These are phyloP conservation scores for Huntiella savannae DNA, from an alignment of 2,329 filamentous ascomycete species.

Conservation along the genomic window DNA sequence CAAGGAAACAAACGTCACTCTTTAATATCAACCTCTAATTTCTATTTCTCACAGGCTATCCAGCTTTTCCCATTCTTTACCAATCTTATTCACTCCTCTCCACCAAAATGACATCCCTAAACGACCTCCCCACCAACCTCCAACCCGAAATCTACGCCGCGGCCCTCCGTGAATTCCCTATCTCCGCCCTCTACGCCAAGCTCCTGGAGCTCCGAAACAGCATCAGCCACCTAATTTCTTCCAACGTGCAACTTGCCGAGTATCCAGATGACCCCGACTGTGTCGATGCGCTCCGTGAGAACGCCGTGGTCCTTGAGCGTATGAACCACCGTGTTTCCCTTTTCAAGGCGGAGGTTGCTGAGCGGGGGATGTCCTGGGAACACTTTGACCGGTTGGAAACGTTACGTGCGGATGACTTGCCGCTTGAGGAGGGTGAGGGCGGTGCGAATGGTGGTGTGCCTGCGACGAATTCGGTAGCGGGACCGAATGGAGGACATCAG, in stretches of 20 bases:
- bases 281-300: slow-evolving; percentile 54
- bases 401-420: slow-evolving; percentile 8
- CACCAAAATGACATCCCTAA: not conserved
- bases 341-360: slow-evolving; percentile 44
- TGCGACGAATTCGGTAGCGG: not conserved
- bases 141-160: slow-evolving; percentile 37
- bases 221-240: slow-evolving; percentile 53
- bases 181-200: slow-evolving; percentile 51
- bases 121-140: slow-evolving; percentile 37
- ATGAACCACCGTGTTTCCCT: slow-evolving; percentile 48
- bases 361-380: slow-evolving; percentile 34
- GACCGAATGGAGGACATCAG: slow-evolving; percentile 16
- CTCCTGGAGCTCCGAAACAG: slow-evolving; percentile 57
- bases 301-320: slow-evolving; percentile 46
- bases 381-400: slow-evolving; percentile 30
- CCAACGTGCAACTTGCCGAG: slow-evolving; percentile 52
- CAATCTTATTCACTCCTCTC: too few relatives aligned
- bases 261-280: slow-evolving; percentile 50
- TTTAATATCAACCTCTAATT: too few relatives aligned
- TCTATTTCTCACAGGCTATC: too few relatives aligned
- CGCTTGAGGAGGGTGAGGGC: not conserved
- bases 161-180: slow-evolving; percentile 47
- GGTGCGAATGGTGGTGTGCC: not conserved
- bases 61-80: too few relatives aligned
- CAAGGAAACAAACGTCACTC: too few relatives aligned